These are phyloP conservation scores for Pseudozyma hubeiensis DNA, from an alignment of 1,284 basidiomycete genomes.

Conservation along the genomic window DNA sequence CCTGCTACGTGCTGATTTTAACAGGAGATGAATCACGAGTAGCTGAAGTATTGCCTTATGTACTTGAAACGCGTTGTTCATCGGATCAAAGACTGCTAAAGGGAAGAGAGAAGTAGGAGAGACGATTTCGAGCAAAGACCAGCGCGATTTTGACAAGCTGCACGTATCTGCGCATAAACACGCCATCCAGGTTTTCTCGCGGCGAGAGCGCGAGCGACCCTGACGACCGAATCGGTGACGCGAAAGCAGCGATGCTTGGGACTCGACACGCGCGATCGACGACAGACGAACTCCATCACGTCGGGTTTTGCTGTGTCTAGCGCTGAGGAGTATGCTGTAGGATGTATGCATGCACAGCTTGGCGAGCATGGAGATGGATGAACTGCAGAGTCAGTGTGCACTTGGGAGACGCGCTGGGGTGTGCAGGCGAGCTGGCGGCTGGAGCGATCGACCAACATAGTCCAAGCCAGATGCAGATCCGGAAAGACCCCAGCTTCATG, in stretches of 20 bases:
- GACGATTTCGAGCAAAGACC: background rate
- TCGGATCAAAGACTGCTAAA: background rate
- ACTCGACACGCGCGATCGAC: too few species aligned
- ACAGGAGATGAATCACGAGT: background rate
- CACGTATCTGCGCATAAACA: constrained; percentile 16
- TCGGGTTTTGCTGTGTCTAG: too few species aligned
- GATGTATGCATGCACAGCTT: background rate
- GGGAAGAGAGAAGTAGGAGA: background rate
- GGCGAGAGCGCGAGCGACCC: constrained; percentile 1
- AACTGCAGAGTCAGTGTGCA: background rate
- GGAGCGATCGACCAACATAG: background rate
- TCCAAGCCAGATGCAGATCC: background rate
- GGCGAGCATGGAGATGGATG: background rate
- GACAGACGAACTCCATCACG: too few species aligned
- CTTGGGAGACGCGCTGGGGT: too few species aligned
- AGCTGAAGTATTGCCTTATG: background rate
- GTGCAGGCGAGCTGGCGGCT: background rate
- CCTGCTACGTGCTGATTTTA: too few species aligned
- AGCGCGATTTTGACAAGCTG: constrained; percentile 31
- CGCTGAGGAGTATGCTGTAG: background rate
- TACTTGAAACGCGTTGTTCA: background rate
- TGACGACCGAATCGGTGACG: background rate
- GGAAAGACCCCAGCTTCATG: constrained; percentile 3
- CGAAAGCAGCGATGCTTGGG: too few species aligned
- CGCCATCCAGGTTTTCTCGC: constrained; percentile 3